A percentile compares a stretch with the other conserved stretches of the same genome.
Evolutionary conservation across 2,329 filamentous ascomycete genomes (phyloP).

Genomic region (Alternaria rosae): DNA sequence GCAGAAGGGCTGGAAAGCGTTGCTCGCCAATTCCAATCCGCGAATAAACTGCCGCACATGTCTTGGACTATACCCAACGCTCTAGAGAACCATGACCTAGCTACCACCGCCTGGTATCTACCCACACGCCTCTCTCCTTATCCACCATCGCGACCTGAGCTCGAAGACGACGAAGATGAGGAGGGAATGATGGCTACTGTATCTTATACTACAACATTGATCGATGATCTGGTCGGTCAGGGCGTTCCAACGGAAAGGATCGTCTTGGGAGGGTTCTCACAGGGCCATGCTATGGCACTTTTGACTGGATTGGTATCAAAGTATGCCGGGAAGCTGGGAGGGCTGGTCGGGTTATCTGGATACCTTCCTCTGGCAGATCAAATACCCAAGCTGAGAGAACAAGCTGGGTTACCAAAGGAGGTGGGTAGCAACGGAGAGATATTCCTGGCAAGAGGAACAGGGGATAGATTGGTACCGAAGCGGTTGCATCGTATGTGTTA

Average conservation of each 20-base stretch:
- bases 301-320: slow-evolving; percentile 53
- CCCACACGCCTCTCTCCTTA: slow-evolving; percentile 53
- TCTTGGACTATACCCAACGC: slow-evolving; percentile 62
- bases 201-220: slow-evolving; percentile 52
- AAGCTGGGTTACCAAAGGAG: slow-evolving; percentile 44
- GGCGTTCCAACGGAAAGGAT: slow-evolving; percentile 55
- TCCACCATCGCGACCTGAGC: slow-evolving; percentile 51
- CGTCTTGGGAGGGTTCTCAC: slow-evolving; percentile 58
- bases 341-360: slow-evolving; percentile 56
- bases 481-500: slow-evolving; percentile 53
- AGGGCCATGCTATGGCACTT: slow-evolving; percentile 57
- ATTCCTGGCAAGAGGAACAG: slow-evolving; percentile 58
- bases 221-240: slow-evolving; percentile 52
- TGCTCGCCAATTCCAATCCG: slow-evolving; percentile 57
- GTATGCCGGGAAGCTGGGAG: slow-evolving; percentile 51
- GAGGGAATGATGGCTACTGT: slow-evolving; percentile 52
- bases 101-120: slow-evolving; percentile 57
- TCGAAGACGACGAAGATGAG: slow-evolving; percentile 58
- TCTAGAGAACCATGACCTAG: slow-evolving; percentile 55
- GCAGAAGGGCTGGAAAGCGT: slow-evolving; percentile 55
- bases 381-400: slow-evolving; percentile 50
- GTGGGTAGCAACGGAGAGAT: slow-evolving; percentile 50
- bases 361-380: slow-evolving; percentile 56
- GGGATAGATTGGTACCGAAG: slow-evolving; percentile 58
- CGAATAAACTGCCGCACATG: slow-evolving; percentile 57